A percentile compares a stretch with the other conserved stretches of the same genome.
Evolutionary conservation across 352 stramenopile species (phyloP).

Genomic region (Phytophthora cactorum): DNA sequence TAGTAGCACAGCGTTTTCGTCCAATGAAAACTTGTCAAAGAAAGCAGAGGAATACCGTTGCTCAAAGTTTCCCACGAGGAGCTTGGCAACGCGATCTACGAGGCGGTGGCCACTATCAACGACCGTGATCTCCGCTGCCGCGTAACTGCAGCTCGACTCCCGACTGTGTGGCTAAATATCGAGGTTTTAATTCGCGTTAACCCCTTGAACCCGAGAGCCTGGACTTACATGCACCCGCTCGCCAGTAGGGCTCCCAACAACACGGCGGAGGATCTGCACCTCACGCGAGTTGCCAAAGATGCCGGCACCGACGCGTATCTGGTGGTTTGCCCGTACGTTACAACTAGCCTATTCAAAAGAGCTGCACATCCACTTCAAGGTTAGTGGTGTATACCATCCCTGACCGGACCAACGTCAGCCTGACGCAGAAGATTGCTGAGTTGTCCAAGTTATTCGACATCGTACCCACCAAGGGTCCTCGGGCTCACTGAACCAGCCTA

Average conservation of each 20-base stretch:
- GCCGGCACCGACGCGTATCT: constrained; percentile 94
- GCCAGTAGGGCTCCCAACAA: constrained; percentile 97
- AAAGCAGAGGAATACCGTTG: no score
- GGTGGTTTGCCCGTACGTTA: constrained; percentile 97
- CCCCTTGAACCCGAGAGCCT: no score
- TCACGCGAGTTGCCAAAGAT: constrained; percentile 91
- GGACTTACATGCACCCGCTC: no score
- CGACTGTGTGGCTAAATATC: no score
- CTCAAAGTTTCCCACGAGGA: no score
- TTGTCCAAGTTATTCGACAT: constrained; percentile 95
- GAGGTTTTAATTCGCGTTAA: no score
- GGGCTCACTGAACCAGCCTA: constrained; percentile 90
- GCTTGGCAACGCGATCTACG: no score
- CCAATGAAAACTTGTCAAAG: no score
- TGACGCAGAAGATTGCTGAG: constrained; percentile 94
- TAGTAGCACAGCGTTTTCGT: no score
- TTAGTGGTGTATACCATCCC: constrained; percentile 98
- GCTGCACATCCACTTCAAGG: constrained; percentile 96
- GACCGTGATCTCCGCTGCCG: no score
- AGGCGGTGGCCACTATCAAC: no score
- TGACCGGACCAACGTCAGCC: constrained; percentile 95
- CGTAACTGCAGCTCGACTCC: no score
- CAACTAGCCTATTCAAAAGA: constrained; percentile 98
- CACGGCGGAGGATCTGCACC: constrained; percentile 84
- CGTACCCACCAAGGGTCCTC: constrained; percentile 98